These are phyloP conservation scores for Neurospora africana DNA, from an alignment of 495 filamentous ascomycete species.

Conservation along the genomic window DNA sequence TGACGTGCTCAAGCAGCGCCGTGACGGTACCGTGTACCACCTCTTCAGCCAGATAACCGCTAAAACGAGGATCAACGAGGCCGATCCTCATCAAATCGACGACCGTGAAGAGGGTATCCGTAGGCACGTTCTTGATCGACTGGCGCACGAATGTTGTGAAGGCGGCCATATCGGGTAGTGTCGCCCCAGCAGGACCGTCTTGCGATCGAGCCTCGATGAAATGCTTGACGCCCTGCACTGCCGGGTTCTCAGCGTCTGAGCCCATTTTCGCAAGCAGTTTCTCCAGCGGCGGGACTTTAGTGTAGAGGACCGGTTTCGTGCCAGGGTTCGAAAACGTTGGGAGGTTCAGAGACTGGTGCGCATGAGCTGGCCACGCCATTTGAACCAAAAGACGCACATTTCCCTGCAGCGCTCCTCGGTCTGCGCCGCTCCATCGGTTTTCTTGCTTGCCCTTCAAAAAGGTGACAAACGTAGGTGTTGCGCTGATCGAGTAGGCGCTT, in stretches of 20 bases:
- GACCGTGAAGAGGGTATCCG: constrained; percentile 59
- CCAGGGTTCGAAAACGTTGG: constrained; percentile 55
- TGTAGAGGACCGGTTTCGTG: constrained; percentile 59
- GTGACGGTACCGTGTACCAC: constrained; percentile 49
- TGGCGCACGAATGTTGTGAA: constrained; percentile 44
- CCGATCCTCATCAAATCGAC: constrained; percentile 72
- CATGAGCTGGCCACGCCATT: constrained; percentile 69
- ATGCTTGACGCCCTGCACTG: constrained; percentile 46
- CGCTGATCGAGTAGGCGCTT: constrained; percentile 54
- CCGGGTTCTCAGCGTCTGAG: constrained; percentile 36
- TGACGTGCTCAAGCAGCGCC: constrained; percentile 51
- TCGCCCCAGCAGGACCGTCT: constrained; percentile 44
- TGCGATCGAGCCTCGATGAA: constrained; percentile 51
- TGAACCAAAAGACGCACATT: constrained; percentile 65
- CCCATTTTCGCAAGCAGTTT: constrained; percentile 76
- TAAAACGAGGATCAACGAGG: constrained; percentile 73
- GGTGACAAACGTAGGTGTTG: constrained; percentile 86
- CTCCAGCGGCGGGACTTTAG: constrained; percentile 70
- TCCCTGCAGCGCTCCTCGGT: constrained; percentile 52
- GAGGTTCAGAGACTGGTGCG: constrained; percentile 57
- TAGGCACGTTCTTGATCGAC: constrained; percentile 40
- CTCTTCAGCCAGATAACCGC: constrained; percentile 77
- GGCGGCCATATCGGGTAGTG: constrained; percentile 48
- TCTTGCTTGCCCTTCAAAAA: constrained; percentile 68
- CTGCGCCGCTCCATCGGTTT: constrained; percentile 72